Evolutionary conservation across 2,329 filamentous ascomycete species (phyloP), one percentile per base, ranked within the genome.

Genomic region (Claviceps quebecensis): DNA sequence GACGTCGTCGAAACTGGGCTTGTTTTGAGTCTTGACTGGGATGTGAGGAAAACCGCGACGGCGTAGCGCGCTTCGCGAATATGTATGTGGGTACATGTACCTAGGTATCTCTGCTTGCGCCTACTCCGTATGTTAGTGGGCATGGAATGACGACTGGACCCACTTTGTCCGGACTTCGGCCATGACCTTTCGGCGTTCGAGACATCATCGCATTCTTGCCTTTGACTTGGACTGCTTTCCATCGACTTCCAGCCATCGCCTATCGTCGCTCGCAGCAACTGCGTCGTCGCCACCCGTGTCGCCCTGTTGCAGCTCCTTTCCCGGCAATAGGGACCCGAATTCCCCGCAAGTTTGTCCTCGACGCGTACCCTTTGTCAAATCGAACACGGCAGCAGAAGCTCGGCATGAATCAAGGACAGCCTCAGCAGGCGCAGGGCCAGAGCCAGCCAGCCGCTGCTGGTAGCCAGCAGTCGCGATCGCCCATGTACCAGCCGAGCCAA

Each of bases 401-500:
- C 26, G 16, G 44, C 19, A 63, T 63, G 61, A 63, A 63, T 55
- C 55, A 54, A 49, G 58, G 56, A 41, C 60, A 62, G 53, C 51
- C 53, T 51, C 49, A 53, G 52, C 53, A 60, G 49, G 49, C 50
- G 40, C 49, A 58, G 49, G 53, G 54, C 41, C 57, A 59, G 57
- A 57, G 52, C 47, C 61, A 59, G 54, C 58, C 60, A 46, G 57
- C 54, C 47, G 48, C 58, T 50, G 50, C 55, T 50, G 57, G 55
- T 19, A 56, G 55, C 22, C 59, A 60, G 51, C 59, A 59, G 52
- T 53, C 56, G 23, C 61, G 60, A 8, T 61, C 63, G 2, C 67
- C 69, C 1, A 71, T 77, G 64, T 77, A 75, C 37, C 68, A 71
- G 37, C 75, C 77, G 0, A 69, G 72, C 38, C 71, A 74, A 49